phyloP scores from a whole-genome alignment of 1,284 basidiomycete genomes.

The Coniferiporia weirii region DNA sequence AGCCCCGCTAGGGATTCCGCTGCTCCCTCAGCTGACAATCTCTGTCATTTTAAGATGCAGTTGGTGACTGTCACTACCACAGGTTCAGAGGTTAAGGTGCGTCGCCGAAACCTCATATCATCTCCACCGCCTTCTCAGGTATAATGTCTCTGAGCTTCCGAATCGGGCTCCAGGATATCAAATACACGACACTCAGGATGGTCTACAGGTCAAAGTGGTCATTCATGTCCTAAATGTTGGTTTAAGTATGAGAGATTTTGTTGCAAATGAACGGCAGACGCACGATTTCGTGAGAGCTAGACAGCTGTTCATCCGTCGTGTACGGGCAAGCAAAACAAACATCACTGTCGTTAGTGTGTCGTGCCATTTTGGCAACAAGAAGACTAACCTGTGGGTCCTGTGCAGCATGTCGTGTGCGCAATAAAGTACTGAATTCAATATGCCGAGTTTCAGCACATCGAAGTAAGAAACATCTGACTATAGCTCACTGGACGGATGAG shows the following conservation, averaged over 20 bases:
- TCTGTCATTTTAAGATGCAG: too few relatives aligned
- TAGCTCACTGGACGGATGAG: constrained; percentile 8
- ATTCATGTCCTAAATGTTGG: constrained; percentile 6
- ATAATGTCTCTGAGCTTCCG: too few relatives aligned
- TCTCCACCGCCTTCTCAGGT: too few relatives aligned
- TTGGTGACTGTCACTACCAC: too few relatives aligned
- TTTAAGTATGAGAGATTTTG: not conserved
- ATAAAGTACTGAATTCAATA: not conserved
- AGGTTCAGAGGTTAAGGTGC: too few relatives aligned
- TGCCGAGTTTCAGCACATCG: not conserved
- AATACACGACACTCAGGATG: too few relatives aligned
- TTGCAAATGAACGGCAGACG: not conserved
- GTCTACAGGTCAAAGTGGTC: constrained; percentile 8
- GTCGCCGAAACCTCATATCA: too few relatives aligned
- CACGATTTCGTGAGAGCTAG: constrained; percentile 6
- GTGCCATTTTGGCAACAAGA: not conserved
- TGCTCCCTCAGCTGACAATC: too few relatives aligned
- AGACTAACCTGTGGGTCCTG: constrained; percentile 8
- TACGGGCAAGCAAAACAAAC: not conserved
- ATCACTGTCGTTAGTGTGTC: not conserved
- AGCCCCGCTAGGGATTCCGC: too few relatives aligned
- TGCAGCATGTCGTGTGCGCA: not conserved
- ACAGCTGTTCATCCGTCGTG: constrained; percentile 1
- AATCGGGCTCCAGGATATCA: too few relatives aligned
- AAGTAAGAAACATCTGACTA: not conserved